Evolutionary conservation across 2,329 filamentous ascomycete genomes (phyloP).

Genomic region (Fulvia fulva): DNA sequence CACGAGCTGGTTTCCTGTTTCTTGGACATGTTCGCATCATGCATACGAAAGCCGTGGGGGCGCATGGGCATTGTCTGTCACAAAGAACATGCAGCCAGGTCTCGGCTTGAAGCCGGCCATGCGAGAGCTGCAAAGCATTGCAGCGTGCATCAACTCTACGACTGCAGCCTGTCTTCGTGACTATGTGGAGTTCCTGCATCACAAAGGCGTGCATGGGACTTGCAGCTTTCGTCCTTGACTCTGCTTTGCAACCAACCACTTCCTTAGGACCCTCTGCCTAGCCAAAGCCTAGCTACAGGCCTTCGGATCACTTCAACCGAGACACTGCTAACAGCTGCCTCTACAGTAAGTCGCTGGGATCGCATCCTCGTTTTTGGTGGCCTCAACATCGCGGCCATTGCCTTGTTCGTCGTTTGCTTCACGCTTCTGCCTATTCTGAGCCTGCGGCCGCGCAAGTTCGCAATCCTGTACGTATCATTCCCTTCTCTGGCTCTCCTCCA

Average conservation of each 20-base stretch:
- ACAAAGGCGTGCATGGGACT: constrained; percentile 20
- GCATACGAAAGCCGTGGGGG: constrained; percentile 17
- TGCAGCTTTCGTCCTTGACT: constrained; percentile 14
- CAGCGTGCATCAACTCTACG: constrained; percentile 16
- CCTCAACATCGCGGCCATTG: constrained; percentile 83
- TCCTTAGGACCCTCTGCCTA: not conserved
- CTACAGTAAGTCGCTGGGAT: constrained; percentile 92
- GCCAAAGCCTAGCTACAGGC: constrained; percentile 11
- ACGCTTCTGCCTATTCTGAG: constrained; percentile 80
- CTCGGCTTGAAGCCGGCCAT: constrained; percentile 19
- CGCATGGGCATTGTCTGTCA: constrained; percentile 18
- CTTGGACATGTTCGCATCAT: constrained; percentile 18
- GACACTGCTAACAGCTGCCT: constrained; percentile 28
- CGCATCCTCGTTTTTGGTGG: constrained; percentile 85
- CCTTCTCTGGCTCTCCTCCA: constrained; percentile 1
- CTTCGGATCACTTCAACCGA: constrained; percentile 28
- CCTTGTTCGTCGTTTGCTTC: constrained; percentile 92
- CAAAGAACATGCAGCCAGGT: constrained; percentile 19
- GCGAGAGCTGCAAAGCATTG: constrained; percentile 19
- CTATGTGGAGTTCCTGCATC: constrained; percentile 29
- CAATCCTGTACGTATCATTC: constrained; percentile 75
- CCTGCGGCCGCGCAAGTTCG: constrained; percentile 85
- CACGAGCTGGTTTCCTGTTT: constrained; percentile 5
- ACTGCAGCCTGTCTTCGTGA: constrained; percentile 16
- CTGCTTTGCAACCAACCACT: constrained; percentile 13